These are phyloP conservation scores for Simplicillium aogashimaense DNA, from an alignment of 2,329 filamentous ascomycete genomes.

Conservation along the genomic window DNA sequence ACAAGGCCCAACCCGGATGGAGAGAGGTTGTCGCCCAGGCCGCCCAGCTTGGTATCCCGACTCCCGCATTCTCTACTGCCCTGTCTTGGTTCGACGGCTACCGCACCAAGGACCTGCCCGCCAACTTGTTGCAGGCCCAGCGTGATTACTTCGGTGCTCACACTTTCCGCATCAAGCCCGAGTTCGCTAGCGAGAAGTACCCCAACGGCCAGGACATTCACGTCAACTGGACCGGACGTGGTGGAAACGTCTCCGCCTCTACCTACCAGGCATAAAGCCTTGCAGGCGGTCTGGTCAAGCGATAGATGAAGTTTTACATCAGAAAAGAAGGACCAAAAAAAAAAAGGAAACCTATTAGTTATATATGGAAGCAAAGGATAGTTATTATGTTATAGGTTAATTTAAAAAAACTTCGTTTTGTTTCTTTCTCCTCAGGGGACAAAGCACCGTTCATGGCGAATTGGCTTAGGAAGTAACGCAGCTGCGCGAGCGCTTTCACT, in stretches of 20 bases:
- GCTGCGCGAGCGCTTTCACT: no score
- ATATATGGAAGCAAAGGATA: no score
- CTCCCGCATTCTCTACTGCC: conserved; percentile 91
- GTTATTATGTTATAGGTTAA: no score
- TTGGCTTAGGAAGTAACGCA: no score
- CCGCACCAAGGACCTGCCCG: conserved; percentile 91
- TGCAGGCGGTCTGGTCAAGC: conserved; percentile 1
- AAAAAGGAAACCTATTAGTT: no score
- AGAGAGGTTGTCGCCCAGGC: conserved; percentile 85
- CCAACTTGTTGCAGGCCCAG: conserved; percentile 97
- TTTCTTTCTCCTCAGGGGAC: no score
- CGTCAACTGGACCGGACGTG: conserved; percentile 99
- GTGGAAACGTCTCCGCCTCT: conserved; percentile 92
- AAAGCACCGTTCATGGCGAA: no score
- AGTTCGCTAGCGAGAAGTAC: conserved; percentile 68
- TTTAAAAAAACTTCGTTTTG: no score
- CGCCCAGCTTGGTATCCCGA: conserved; percentile 89
- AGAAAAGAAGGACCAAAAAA: no score
- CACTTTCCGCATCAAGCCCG: conserved; percentile 83
- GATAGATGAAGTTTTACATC: conserved; percentile 3
- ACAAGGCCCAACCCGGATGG: conserved; percentile 91
- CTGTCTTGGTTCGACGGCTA: conserved; percentile 99
- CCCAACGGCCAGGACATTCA: conserved; percentile 81
- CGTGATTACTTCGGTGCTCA: conserved; percentile 98
- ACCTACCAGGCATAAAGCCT: conserved; percentile 83